Percentiles rank a stretch among this genome's conserved stretches.
Evolutionary conservation across 345 rosid genomes (phyloP).

Genomic region (Eucalyptus marginata): DNA sequence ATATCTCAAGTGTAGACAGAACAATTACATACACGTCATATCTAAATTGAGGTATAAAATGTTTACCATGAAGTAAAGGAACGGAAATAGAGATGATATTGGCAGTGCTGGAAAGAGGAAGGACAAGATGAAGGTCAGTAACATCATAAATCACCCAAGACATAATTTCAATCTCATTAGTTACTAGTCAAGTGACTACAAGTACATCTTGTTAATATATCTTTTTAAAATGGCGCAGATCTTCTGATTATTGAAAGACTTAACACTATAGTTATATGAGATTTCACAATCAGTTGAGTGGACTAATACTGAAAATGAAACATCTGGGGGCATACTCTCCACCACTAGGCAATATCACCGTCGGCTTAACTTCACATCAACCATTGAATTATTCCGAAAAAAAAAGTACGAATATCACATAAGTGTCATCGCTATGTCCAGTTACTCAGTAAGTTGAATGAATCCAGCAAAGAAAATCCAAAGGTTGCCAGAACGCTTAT

Average conservation of each 20-base stretch:
- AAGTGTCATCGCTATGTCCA: not conserved
- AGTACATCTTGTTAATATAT: not conserved
- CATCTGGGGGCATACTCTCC: not conserved
- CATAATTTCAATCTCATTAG: not conserved
- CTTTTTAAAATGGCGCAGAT: not conserved
- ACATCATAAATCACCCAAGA: not conserved
- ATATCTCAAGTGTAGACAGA: not conserved
- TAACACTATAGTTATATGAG: not conserved
- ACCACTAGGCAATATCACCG: not conserved
- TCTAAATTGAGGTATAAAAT: not conserved
- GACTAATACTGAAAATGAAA: not conserved
- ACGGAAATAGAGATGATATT: conserved; percentile 79
- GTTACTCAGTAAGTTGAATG: not conserved
- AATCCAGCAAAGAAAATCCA: not conserved
- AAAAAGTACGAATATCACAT: not conserved
- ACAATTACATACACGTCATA: not conserved
- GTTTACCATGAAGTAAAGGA: conserved; percentile 81
- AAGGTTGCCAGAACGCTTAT: not conserved
- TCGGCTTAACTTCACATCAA: not conserved
- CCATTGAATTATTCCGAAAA: not conserved
- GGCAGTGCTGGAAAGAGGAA: conserved; percentile 61
- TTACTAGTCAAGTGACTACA: not conserved
- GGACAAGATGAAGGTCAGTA: not conserved
- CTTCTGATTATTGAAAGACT: not conserved
- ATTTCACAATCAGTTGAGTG: not conserved